Percentiles rank a stretch among this genome's conserved stretches.
Conservation (phyloP, 73 alveolate species). For the Paramecium sonneborni region DNA sequence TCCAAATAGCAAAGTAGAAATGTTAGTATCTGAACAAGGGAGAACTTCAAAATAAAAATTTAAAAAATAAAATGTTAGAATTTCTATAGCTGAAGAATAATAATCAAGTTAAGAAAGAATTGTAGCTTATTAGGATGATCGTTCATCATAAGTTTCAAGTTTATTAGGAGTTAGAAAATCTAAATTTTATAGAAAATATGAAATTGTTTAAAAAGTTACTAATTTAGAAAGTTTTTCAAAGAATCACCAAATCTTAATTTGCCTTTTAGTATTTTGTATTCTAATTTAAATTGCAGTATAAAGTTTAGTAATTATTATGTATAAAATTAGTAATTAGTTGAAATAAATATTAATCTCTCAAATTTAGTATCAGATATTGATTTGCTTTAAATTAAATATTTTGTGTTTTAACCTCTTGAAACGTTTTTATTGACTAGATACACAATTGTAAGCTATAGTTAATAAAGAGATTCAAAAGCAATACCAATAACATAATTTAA, state of each 20-base stretch:
- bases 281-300: not conserved
- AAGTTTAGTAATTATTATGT: not conserved
- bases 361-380: not conserved
- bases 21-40: not conserved
- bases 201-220: not conserved
- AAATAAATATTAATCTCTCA: not conserved
- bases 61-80: not conserved
- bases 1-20: not conserved
- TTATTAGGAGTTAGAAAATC: constrained; percentile 13
- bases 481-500: not conserved
- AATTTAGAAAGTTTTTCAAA: not conserved
- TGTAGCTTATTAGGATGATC: not conserved
- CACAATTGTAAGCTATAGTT: not conserved
- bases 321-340: not conserved
- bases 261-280: not conserved
- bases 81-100: not conserved
- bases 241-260: not conserved
- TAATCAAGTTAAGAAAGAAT: not conserved
- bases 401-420: not conserved
- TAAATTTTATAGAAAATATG: not conserved
- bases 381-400: constrained; percentile 26
- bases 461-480: not conserved
- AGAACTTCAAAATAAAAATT: not conserved
- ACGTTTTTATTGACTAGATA: constrained; percentile 25
- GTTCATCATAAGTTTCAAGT: not conserved